phyloP scores from a whole-genome alignment of 164 flowering plant species.

The Piper longum region DNA sequence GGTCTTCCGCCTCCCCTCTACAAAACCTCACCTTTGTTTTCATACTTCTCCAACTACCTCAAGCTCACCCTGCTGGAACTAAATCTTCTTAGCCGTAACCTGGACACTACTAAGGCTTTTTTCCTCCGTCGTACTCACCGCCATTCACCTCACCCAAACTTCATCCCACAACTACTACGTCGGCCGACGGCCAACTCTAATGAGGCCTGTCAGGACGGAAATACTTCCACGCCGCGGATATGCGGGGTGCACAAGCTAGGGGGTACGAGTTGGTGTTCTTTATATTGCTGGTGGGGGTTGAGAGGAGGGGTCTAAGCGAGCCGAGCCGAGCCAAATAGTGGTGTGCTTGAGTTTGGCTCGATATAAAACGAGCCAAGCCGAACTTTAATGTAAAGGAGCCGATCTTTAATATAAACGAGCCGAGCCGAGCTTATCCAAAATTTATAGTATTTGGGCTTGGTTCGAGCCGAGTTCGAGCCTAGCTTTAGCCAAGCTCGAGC shows the following conservation, averaged over 20 bases:
- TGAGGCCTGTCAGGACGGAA: conserved; percentile 38
- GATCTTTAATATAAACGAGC: too few relatives aligned
- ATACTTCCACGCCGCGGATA: conserved; percentile 30
- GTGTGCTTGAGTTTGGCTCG: too few relatives aligned
- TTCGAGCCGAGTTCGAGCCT: too few relatives aligned
- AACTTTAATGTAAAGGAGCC: too few relatives aligned
- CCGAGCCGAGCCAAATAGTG: too few relatives aligned
- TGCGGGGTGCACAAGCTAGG: background rate
- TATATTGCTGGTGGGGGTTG: conserved; percentile 87
- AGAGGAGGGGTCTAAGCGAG: too few relatives aligned
- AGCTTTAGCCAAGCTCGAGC: too few relatives aligned
- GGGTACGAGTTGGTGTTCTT: conserved; percentile 72
- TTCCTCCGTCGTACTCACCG: conserved; percentile 70
- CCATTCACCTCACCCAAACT: conserved; percentile 38
- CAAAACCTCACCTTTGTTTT: conserved; percentile 53
- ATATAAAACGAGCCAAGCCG: too few relatives aligned
- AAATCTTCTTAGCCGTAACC: conserved; percentile 33
- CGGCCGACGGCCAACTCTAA: conserved; percentile 53
- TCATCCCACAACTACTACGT: conserved; percentile 77
- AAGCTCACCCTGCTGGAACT: conserved; percentile 61
- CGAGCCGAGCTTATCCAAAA: too few relatives aligned
- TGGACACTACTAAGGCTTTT: conserved; percentile 55
- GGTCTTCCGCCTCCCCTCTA: conserved; percentile 44
- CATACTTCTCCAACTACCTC: conserved; percentile 71
- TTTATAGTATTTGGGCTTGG: too few relatives aligned